Evolutionary conservation across 208 protist species (phyloP).

Genomic region (Vickermania spadyakhi): DNA sequence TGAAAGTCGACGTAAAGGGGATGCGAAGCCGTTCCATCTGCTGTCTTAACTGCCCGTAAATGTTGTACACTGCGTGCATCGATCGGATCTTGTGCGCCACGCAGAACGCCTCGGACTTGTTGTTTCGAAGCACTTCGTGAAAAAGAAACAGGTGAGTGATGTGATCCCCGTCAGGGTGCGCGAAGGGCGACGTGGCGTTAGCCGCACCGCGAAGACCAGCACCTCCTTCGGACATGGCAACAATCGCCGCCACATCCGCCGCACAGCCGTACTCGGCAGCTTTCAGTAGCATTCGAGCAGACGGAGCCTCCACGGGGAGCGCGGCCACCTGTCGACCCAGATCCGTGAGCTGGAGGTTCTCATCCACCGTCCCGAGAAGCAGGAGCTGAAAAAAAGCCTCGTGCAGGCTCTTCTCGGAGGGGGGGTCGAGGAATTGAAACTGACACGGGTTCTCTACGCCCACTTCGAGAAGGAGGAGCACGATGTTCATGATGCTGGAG

Average conservation of each 20-base stretch:
- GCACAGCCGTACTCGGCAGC: constrained; percentile 57
- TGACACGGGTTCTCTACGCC: constrained; percentile 93
- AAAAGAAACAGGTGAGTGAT: constrained; percentile 73
- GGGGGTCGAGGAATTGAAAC: constrained; percentile 98
- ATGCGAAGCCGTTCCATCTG: constrained; percentile 43
- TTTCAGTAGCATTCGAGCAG: constrained; percentile 90
- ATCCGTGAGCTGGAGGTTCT: constrained; percentile 74
- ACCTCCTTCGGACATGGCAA: constrained; percentile 82
- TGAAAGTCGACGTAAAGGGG: constrained; percentile 50
- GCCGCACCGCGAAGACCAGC: constrained; percentile 37
- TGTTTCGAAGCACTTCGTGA: constrained; percentile 48
- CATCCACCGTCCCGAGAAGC: constrained; percentile 97
- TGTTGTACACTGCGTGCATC: constrained; percentile 54
- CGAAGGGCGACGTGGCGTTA: constrained; percentile 26
- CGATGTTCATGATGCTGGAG: constrained; percentile 93
- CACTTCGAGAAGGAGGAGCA: constrained; percentile 94
- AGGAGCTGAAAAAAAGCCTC: constrained; percentile 95
- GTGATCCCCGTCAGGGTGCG: constrained; percentile 67
- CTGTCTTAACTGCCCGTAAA: constrained; percentile 66
- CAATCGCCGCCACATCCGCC: constrained; percentile 76
- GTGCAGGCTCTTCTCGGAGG: constrained; percentile 94
- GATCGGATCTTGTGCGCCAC: constrained; percentile 51
- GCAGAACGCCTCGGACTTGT: constrained; percentile 46
- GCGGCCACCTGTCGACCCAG: constrained; percentile 63
- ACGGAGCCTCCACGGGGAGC: constrained; percentile 81